Evolutionary conservation across 345 rosid species (phyloP), one percentile per base, ranked within the genome.

Genomic region (Rhodamnia argentea): DNA sequence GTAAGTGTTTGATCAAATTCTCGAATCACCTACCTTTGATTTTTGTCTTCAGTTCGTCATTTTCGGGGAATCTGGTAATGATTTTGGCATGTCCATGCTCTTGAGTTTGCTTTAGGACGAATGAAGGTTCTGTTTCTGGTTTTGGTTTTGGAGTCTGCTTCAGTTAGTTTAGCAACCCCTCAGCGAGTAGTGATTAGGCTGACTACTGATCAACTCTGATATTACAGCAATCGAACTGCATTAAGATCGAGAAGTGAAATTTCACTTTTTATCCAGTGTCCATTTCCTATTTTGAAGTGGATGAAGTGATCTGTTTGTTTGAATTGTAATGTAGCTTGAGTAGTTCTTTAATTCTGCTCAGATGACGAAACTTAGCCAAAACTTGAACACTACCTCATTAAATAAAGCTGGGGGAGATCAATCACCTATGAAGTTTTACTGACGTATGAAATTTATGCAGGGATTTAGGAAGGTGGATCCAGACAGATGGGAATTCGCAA

Each of bases 401-500:
- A 32, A 18, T 11, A 64, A 16, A 64, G 13, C 44, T 16, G 3
- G 24, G 44, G 78, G 10, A 57, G 37, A 32, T 64, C 24, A 32
- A 64, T 64, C 78, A 2, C 78, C 78, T 32, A 64, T 64, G 78
- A 64, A 54, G 50, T 57, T 54, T 15, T 18, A n/a, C 87, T 42
- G 85, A 55, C 56, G 27, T 52, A 42, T 4, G 18, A 57, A 27
- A 64, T 64, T 32, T 64, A 7, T 88, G 84, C 91, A 96, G 98
- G 99, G 99, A 47, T 95, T 96, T 76, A 91, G 93, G 89, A 96
- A 96, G 89, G 91, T 96, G 22, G 98, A 96, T 92, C 97, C 99
- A 27, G 98, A 96, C 58, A 88, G 93, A 53, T 96, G 99, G 99
- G 99, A 95, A 84, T 96, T 96, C 60, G 97, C 98, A 9, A 95